These are phyloP conservation scores for Eragrostis curvula DNA, from an alignment of 176 grass and related monocot species.

Conservation along the genomic window DNA sequence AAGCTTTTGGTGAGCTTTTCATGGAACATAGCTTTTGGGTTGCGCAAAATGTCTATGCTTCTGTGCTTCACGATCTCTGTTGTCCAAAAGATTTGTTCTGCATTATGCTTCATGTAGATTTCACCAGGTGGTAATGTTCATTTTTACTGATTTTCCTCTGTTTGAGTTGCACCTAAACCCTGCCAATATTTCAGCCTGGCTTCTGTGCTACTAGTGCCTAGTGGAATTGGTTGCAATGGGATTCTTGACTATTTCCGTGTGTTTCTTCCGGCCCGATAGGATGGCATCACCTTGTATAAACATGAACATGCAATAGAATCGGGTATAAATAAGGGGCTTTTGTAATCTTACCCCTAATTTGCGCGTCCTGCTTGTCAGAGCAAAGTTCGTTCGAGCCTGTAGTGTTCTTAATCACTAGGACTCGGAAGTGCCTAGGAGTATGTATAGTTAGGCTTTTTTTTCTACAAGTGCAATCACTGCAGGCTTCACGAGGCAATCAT, in stretches of 20 bases:
- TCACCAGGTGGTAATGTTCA: neutral
- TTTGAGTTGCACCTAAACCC: neutral
- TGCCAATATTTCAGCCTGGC: no score
- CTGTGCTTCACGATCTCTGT: neutral
- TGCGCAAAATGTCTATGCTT: neutral
- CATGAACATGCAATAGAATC: neutral
- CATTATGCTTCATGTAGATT: neutral
- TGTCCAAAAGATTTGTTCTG: neutral
- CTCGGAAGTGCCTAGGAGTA: no score
- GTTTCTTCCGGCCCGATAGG: neutral
- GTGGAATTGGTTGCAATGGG: neutral
- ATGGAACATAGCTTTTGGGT: neutral
- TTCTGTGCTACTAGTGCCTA: neutral
- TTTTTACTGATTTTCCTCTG: neutral
- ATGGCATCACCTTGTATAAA: neutral
- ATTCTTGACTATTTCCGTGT: neutral
- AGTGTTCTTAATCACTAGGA: neutral
- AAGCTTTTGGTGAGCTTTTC: neutral
- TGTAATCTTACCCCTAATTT: no score
- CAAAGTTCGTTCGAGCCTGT: neutral
- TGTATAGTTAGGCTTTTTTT: no score
- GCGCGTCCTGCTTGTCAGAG: neutral
- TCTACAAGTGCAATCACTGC: no score
- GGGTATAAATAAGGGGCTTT: neutral
- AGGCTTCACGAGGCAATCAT: no score